Evolutionary conservation across 1,284 basidiomycete genomes (phyloP).

Genomic region (Leccinum proximum): DNA sequence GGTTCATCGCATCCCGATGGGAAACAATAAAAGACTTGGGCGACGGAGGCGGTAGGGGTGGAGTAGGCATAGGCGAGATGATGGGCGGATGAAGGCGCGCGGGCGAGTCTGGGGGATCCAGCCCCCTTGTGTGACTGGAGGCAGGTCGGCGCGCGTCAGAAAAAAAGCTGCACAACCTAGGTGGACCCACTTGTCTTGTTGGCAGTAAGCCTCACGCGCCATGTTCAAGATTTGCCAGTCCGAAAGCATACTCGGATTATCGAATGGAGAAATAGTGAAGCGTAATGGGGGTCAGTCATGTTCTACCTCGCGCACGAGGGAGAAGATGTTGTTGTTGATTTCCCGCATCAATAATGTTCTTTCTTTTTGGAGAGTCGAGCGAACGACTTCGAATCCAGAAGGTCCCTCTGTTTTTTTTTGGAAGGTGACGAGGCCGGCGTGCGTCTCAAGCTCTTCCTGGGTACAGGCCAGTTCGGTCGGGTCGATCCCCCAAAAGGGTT

Average conservation of each 20-base stretch:
- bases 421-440: constrained; percentile 10
- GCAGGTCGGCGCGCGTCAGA: constrained; percentile 21
- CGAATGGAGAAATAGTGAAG: constrained; percentile 30
- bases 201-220: constrained; percentile 26
- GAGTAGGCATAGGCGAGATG: neutral
- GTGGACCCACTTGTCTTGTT: constrained; percentile 26
- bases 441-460: constrained; percentile 36
- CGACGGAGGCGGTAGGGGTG: neutral
- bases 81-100: constrained; percentile 14
- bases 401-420: constrained; percentile 12
- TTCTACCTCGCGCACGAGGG: constrained; percentile 21
- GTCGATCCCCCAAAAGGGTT: constrained; percentile 53
- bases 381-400: constrained; percentile 13
- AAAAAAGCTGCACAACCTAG: neutral
- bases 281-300: constrained; percentile 28
- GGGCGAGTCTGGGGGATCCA: constrained; percentile 26
- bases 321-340: constrained; percentile 14
- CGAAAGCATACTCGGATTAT: constrained; percentile 28
- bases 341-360: neutral
- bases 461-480: constrained; percentile 40
- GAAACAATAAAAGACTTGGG: constrained; percentile 53
- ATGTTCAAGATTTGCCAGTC: constrained; percentile 25
- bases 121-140: constrained; percentile 17
- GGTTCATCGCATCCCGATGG: constrained; percentile 55
- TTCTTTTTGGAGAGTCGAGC: constrained; percentile 9